Evolutionary conservation across 1,139 yeast species (phyloP).

Genomic region (Lizanozyma gosingica): DNA sequence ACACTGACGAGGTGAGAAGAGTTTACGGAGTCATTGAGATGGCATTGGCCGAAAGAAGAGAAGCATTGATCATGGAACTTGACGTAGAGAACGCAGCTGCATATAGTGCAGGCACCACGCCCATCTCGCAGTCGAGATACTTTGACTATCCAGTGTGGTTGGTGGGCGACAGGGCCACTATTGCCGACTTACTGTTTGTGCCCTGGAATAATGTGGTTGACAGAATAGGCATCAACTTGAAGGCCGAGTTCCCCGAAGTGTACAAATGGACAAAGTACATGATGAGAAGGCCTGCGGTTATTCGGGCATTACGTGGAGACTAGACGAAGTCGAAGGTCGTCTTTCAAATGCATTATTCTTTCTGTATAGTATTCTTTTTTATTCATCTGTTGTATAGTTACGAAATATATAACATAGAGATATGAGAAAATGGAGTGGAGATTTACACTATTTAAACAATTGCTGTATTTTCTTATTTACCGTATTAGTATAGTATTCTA

Average conservation of each 20-base stretch:
- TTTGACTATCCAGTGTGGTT: slow-evolving; percentile 94
- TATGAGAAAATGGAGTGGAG: too few species aligned
- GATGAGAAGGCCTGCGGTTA: slow-evolving; percentile 85
- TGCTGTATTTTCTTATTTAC: too few species aligned
- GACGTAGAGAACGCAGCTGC: slow-evolving; percentile 87
- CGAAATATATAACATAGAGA: too few species aligned
- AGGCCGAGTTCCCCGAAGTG: slow-evolving; percentile 88
- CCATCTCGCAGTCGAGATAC: slow-evolving; percentile 75
- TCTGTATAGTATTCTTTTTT: too few species aligned
- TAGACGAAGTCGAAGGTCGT: slow-evolving; percentile 7
- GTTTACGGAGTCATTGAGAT: slow-evolving; percentile 92
- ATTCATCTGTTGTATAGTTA: too few species aligned
- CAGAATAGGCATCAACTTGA: slow-evolving; percentile 80
- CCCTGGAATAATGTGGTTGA: slow-evolving; percentile 98
- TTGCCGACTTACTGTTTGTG: slow-evolving; percentile 87
- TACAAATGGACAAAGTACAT: slow-evolving; percentile 90
- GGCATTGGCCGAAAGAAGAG: slow-evolving; percentile 91
- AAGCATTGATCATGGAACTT: slow-evolving; percentile 81
- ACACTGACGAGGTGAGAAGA: slow-evolving; percentile 87
- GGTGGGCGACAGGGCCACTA: slow-evolving; percentile 83
- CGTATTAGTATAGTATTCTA: too few species aligned
- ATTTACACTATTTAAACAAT: too few species aligned
- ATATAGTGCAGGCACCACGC: slow-evolving; percentile 83
- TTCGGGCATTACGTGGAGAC: slow-evolving; percentile 66
- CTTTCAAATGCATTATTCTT: too few species aligned